Conservation (phyloP, 2,329 filamentous ascomycete genomes). For the Botrytis medusae region DNA sequence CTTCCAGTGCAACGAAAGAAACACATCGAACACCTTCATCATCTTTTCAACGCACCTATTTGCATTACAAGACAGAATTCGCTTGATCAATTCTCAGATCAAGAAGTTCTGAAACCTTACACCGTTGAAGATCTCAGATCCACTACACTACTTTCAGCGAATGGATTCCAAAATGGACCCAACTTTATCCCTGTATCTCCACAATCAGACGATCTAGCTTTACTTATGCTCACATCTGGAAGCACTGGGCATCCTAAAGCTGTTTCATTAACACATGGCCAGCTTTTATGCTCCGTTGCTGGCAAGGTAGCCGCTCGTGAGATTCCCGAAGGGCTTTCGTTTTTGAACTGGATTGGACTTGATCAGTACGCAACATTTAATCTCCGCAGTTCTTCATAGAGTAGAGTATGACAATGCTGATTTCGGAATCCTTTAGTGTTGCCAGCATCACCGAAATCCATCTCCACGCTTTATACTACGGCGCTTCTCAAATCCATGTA, state of each 20-base stretch:
- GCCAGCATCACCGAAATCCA: background rate
- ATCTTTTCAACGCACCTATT: too few relatives aligned
- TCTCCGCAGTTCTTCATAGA: background rate
- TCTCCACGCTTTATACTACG: background rate
- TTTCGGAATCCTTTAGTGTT: background rate
- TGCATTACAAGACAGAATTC: too few relatives aligned
- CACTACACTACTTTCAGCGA: too few relatives aligned
- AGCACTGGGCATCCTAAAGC: background rate
- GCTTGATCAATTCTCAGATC: too few relatives aligned
- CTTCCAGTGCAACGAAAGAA: too few relatives aligned
- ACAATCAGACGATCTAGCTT: too few relatives aligned
- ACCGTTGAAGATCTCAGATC: too few relatives aligned
- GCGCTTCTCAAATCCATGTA: background rate
- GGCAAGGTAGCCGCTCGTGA: background rate
- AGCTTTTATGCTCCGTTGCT: background rate
- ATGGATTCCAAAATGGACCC: too few relatives aligned
- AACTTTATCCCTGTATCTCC: too few relatives aligned
- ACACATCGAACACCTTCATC: too few relatives aligned
- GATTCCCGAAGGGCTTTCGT: background rate
- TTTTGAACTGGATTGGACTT: background rate
- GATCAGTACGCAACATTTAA: background rate
- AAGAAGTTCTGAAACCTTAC: too few relatives aligned
- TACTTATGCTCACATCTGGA: too few relatives aligned
- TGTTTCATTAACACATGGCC: background rate
- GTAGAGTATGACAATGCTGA: background rate